Evolutionary conservation across 805 yeast genomes (phyloP).

Genomic region (Cyberlindnera xylosilytica): DNA sequence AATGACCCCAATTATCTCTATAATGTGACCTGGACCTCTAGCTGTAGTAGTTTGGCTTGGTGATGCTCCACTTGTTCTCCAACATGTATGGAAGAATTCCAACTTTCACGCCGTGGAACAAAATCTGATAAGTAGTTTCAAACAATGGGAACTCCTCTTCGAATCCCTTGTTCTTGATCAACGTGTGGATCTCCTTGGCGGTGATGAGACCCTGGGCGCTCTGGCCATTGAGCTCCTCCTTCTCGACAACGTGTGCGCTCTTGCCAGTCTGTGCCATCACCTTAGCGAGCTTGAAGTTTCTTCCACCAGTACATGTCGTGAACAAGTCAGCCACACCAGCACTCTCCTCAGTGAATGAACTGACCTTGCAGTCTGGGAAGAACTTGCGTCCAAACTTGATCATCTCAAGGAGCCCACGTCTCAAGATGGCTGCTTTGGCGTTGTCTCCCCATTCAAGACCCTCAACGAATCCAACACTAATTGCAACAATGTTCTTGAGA

Average conservation of each 20-base stretch:
- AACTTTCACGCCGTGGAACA: conserved; percentile 57
- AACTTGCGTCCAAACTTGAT: conserved; percentile 77
- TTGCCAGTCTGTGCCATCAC: conserved; percentile 76
- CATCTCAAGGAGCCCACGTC: conserved; percentile 88
- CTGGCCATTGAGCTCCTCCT: conserved; percentile 83
- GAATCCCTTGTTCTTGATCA: conserved; percentile 32
- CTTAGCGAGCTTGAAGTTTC: conserved; percentile 86
- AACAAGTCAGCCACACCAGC: conserved; percentile 97
- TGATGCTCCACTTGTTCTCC: conserved; percentile 35
- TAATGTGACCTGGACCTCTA: too few relatives aligned
- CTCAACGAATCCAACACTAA: conserved; percentile 94
- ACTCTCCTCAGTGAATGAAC: conserved; percentile 87
- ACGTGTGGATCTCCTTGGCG: conserved; percentile 82
- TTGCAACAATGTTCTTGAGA: conserved; percentile 88
- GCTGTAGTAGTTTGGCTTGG: conserved; percentile 19
- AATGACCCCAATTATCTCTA: not conserved
- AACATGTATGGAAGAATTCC: conserved; percentile 55
- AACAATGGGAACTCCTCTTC: conserved; percentile 56
- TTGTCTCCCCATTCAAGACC: conserved; percentile 99
- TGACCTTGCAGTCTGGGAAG: conserved; percentile 66
- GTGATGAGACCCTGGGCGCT: conserved; percentile 93
- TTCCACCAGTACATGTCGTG: conserved; percentile 95
- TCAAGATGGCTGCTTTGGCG: conserved; percentile 93
- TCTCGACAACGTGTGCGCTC: conserved; percentile 75
- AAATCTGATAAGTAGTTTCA: conserved; percentile 43